Conservation (phyloP, 139 green algal species). For the Desmodesmus armatus region DNA sequence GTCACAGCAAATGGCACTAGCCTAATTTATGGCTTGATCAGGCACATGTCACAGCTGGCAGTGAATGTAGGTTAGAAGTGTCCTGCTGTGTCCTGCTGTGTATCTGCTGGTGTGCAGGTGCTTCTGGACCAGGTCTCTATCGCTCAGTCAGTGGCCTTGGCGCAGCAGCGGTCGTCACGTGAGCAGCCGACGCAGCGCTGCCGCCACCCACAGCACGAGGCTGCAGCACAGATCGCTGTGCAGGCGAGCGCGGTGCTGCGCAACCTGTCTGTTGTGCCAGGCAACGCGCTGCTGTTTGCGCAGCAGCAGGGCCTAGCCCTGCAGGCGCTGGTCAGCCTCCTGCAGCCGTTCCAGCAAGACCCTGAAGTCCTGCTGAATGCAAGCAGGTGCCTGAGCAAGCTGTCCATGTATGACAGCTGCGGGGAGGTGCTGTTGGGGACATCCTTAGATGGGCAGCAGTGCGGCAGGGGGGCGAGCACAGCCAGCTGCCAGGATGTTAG, state of each 20-base stretch:
- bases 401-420: background rate
- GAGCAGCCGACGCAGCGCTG: too few species aligned
- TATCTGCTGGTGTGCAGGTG: too few species aligned
- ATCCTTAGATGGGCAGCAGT: background rate
- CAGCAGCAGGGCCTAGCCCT: slow-evolving; percentile 19
- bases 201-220: background rate
- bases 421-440: background rate
- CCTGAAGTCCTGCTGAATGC: slow-evolving; percentile 2
- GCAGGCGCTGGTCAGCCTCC: background rate
- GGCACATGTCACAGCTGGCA: too few species aligned
- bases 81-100: too few species aligned
- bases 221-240: slow-evolving; percentile 14
- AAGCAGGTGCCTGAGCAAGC: slow-evolving; percentile 35
- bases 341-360: background rate
- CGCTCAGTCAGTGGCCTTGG: background rate
- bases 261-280: slow-evolving; percentile 12
- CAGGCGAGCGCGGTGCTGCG: slow-evolving; percentile 29
- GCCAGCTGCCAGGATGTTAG: background rate
- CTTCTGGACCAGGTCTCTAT: background rate
- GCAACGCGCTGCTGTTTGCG: slow-evolving; percentile 5
- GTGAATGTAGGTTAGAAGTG: too few species aligned
- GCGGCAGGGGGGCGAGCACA: background rate
- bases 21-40: too few species aligned
- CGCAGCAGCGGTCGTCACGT: background rate
- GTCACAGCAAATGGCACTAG: too few species aligned